Percentiles rank a stretch among this genome's conserved stretches.
These are phyloP conservation scores for Xylaria sp. DNA, from an alignment of 495 filamentous ascomycete genomes.

Conservation along the genomic window DNA sequence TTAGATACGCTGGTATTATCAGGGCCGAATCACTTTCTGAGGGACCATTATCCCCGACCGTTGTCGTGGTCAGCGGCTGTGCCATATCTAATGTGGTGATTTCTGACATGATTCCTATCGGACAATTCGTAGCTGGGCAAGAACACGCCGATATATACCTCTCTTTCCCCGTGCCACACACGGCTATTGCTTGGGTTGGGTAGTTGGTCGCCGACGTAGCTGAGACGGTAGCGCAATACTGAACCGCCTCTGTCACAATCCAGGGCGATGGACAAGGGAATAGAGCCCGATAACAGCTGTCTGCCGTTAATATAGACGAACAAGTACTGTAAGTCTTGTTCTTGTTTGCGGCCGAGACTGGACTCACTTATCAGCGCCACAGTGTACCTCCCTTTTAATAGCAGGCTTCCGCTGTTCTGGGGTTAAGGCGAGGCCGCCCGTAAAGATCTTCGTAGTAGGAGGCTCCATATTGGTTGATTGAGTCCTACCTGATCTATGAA, in stretches of 20 bases:
- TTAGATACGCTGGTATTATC: background rate
- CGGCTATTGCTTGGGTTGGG: constrained; percentile 1
- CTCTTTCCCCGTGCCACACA: background rate
- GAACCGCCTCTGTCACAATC: constrained; percentile 3
- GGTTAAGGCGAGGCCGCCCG: background rate
- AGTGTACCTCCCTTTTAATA: background rate
- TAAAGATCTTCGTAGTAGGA: background rate
- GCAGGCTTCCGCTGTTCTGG: background rate
- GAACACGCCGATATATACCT: constrained; percentile 13
- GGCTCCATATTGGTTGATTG: background rate
- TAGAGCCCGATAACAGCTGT: constrained; percentile 7
- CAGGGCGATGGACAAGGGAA: constrained; percentile 3
- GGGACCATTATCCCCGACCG: background rate
- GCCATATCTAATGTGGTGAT: background rate
- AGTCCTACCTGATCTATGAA: background rate
- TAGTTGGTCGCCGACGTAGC: constrained; percentile 2
- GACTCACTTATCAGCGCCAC: constrained; percentile 5
- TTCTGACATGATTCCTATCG: background rate
- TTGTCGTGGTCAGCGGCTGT: background rate
- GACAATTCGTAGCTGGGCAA: constrained; percentile 14
- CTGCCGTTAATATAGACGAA: background rate
- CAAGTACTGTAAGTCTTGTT: background rate
- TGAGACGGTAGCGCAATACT: background rate
- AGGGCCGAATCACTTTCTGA: background rate
- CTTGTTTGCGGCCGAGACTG: background rate